These are phyloP conservation scores for Solanum peruvianum DNA, from an alignment of 257 asterid species.

Conservation along the genomic window DNA sequence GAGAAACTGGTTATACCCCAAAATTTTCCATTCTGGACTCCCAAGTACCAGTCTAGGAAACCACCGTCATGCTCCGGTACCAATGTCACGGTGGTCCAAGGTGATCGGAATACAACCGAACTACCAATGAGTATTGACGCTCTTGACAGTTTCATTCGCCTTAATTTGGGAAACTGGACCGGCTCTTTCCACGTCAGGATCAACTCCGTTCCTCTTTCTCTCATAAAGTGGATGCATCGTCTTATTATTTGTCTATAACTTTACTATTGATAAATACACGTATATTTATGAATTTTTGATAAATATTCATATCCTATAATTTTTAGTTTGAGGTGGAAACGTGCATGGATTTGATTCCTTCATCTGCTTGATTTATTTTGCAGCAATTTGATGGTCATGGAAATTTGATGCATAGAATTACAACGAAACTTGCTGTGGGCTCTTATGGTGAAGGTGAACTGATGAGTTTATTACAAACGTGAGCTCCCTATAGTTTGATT, in stretches of 20 bases:
- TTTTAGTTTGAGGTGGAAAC: neutral
- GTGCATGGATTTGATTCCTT: neutral
- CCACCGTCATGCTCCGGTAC: slow-evolving; percentile 24
- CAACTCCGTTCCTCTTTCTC: neutral
- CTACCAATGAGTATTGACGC: slow-evolving; percentile 40
- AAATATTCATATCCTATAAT: neutral
- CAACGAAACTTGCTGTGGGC: slow-evolving; percentile 67
- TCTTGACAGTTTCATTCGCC: slow-evolving; percentile 58
- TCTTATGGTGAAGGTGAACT: slow-evolving; percentile 93
- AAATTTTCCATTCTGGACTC: slow-evolving; percentile 15
- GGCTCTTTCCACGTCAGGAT: slow-evolving; percentile 67
- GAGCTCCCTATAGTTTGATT: slow-evolving; percentile 7
- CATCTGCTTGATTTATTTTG: slow-evolving; percentile 9
- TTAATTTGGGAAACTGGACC: slow-evolving; percentile 70
- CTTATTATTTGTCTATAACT: neutral
- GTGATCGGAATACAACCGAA: slow-evolving; percentile 13
- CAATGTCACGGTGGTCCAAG: slow-evolving; percentile 25
- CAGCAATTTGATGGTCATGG: slow-evolving; percentile 89
- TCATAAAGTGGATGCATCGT: neutral
- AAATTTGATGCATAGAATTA: slow-evolving; percentile 56
- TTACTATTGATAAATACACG: too few relatives aligned
- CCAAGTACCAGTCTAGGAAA: slow-evolving; percentile 13
- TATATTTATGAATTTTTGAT: neutral
- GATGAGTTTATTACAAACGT: slow-evolving; percentile 92
- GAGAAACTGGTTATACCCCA: slow-evolving; percentile 5